Evolutionary conservation across 2,329 filamentous ascomycete species (phyloP).

Genomic region (Calonectria pseudoturangicola): DNA sequence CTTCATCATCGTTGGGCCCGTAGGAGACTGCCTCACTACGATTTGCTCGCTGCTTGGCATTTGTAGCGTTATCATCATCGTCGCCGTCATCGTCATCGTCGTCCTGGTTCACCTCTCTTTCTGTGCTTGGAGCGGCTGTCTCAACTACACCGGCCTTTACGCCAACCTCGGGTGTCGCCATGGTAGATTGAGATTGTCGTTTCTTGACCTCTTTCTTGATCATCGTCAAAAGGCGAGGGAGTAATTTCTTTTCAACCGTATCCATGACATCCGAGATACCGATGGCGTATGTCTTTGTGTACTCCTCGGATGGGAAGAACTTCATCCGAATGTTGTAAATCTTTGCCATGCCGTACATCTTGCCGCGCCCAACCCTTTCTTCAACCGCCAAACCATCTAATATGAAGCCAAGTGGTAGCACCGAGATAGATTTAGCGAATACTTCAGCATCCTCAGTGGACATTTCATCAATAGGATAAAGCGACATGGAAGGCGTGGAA

Average conservation of each 20-base stretch:
- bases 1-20: constrained; percentile 93
- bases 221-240: constrained; percentile 81
- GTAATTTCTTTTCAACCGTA: constrained; percentile 87
- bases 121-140: constrained; percentile 63
- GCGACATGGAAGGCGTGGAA: constrained; percentile 92
- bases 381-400: constrained; percentile 87
- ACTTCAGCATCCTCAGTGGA: constrained; percentile 80
- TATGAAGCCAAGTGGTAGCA: constrained; percentile 88
- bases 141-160: constrained; percentile 72
- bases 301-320: constrained; percentile 91
- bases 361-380: constrained; percentile 85
- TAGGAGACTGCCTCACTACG: constrained; percentile 90
- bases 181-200: constrained; percentile 78
- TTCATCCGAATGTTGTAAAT: constrained; percentile 88
- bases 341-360: constrained; percentile 83
- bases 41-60: constrained; percentile 84
- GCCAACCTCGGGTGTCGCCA: constrained; percentile 85
- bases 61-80: constrained; percentile 86
- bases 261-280: constrained; percentile 83
- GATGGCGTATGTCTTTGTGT: constrained; percentile 90
- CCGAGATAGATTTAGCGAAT: constrained; percentile 95
- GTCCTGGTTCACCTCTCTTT: constrained; percentile 58
- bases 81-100: constrained; percentile 77
- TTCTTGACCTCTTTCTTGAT: constrained; percentile 89
- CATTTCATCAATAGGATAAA: constrained; percentile 85